phyloP scores from a whole-genome alignment of 306 rosid genomes.

The Ormosia semicastrata region DNA sequence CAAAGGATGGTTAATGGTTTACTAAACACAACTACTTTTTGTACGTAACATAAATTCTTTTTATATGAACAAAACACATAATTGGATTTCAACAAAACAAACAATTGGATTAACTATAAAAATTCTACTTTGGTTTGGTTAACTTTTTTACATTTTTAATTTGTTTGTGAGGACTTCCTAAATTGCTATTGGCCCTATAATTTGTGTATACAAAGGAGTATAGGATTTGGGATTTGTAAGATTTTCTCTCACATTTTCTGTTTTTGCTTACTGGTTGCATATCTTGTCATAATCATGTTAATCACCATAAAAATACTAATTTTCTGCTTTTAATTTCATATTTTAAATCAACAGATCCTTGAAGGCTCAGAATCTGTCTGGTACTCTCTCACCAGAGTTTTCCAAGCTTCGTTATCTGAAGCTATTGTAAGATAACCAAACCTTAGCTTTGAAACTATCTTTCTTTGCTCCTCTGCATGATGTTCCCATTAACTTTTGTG shows the following conservation, averaged over 20 bases:
- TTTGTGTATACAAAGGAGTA: not conserved
- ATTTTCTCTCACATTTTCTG: not conserved
- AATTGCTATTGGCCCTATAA: not conserved
- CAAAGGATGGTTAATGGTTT: not conserved
- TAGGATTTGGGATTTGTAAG: not conserved
- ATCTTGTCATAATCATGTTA: not conserved
- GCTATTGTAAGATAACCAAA: conserved; percentile 50
- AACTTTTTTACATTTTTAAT: not conserved
- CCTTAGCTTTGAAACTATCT: conserved; percentile 15
- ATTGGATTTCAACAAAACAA: not conserved
- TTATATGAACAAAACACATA: not conserved
- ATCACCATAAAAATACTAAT: not conserved
- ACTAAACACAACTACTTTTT: not conserved
- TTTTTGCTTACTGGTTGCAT: not conserved
- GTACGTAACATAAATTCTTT: not conserved
- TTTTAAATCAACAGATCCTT: conserved; percentile 53
- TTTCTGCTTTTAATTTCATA: conserved; percentile 8
- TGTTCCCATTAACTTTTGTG: conserved; percentile 22
- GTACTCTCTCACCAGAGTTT: conserved; percentile 72
- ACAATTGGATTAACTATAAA: not conserved
- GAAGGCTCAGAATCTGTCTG: conserved; percentile 78
- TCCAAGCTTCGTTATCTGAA: conserved; percentile 71
- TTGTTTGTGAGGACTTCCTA: not conserved
- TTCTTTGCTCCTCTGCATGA: not conserved
- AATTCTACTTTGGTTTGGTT: not conserved